A percentile compares a stretch with the other conserved stretches of the same genome.
phyloP scores from a whole-genome alignment of 768 basidiomycete species.

The Kwoniella sp. region DNA sequence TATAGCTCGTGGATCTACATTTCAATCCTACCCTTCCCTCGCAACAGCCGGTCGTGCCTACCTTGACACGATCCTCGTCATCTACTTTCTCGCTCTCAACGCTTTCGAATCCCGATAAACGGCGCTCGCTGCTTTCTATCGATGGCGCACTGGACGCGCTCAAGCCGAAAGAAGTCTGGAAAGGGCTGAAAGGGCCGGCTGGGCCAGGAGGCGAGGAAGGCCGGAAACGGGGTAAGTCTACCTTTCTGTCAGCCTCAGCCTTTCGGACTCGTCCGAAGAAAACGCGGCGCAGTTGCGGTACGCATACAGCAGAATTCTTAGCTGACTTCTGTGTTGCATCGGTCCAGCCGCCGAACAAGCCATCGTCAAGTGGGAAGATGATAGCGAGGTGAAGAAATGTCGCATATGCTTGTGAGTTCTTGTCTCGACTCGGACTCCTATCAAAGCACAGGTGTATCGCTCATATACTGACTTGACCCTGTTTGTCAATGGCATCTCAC shows the following conservation, averaged over 20 bases:
- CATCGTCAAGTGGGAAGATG: slow-evolving; percentile 94
- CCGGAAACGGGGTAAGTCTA: slow-evolving; percentile 68
- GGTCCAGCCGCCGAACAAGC: slow-evolving; percentile 75
- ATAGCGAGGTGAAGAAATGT: slow-evolving; percentile 73
- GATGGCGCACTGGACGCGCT: slow-evolving; percentile 62
- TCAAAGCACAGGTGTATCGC: too few species aligned
- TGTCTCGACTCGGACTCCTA: slow-evolving; percentile 49
- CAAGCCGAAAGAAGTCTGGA: slow-evolving; percentile 72
- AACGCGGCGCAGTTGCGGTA: too few species aligned
- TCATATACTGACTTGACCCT: slow-evolving; percentile 1
- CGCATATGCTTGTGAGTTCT: slow-evolving; percentile 73
- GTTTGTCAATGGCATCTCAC: slow-evolving; percentile 47
- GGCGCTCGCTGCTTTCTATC: slow-evolving; percentile 39
- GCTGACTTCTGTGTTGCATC: too few species aligned
- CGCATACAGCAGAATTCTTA: too few species aligned
- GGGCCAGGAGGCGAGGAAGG: slow-evolving; percentile 61
- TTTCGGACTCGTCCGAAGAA: too few species aligned
- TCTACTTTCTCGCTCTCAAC: slow-evolving; percentile 63
- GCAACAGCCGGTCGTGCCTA: slow-evolving; percentile 39
- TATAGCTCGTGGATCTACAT: slow-evolving; percentile 59
- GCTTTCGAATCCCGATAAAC: slow-evolving; percentile 17
- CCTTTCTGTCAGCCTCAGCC: too few species aligned
- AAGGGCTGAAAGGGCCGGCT: slow-evolving; percentile 61
- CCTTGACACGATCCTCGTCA: slow-evolving; percentile 66
- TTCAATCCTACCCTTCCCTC: slow-evolving; percentile 55